Conservation (phyloP, 352 stramenopile genomes). For the Globisporangium parvum region DNA sequence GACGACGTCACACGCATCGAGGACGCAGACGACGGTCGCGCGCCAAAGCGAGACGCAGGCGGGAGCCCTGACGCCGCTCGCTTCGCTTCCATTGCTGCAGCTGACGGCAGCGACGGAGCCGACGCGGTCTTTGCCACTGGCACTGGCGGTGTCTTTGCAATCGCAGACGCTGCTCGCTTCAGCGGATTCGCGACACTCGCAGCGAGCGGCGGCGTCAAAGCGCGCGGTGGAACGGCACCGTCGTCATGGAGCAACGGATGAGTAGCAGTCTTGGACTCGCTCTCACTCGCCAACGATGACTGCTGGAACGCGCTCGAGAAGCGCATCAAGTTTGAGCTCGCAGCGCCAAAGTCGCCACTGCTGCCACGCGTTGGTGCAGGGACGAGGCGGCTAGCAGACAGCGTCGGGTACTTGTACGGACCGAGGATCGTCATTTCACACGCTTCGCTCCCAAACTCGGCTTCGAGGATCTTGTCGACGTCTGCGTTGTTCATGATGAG, state of each 20-base stretch:
- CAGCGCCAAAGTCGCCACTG: conserved; percentile 1
- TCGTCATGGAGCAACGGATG: neutral
- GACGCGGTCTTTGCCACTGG: conserved; percentile 5
- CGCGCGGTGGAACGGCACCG: neutral
- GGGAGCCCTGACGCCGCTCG: neutral
- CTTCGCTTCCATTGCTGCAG: neutral
- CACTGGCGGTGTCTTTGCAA: conserved; percentile 23
- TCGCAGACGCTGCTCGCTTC: conserved; percentile 25
- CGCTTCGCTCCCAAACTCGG: conserved; percentile 17
- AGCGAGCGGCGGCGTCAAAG: conserved; percentile 9
- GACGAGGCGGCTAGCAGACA: conserved; percentile 8
- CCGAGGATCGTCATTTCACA: conserved; percentile 24
- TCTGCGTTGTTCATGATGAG: conserved; percentile 26
- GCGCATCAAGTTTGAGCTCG: neutral
- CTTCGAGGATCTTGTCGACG: conserved; percentile 22
- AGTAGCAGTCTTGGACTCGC: neutral
- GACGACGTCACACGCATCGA: conserved; percentile 1
- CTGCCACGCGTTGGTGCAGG: conserved; percentile 7
- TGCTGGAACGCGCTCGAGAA: conserved; percentile 5
- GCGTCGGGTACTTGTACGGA: conserved; percentile 22
- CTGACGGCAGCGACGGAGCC: neutral
- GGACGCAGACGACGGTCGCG: conserved; percentile 5
- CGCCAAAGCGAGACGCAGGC: conserved; percentile 9
- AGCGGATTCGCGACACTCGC: conserved; percentile 18
- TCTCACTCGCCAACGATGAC: neutral